Evolutionary conservation across 768 basidiomycete species (phyloP), one percentile per base, ranked within the genome.

Genomic region (Heimioporus sp.): DNA sequence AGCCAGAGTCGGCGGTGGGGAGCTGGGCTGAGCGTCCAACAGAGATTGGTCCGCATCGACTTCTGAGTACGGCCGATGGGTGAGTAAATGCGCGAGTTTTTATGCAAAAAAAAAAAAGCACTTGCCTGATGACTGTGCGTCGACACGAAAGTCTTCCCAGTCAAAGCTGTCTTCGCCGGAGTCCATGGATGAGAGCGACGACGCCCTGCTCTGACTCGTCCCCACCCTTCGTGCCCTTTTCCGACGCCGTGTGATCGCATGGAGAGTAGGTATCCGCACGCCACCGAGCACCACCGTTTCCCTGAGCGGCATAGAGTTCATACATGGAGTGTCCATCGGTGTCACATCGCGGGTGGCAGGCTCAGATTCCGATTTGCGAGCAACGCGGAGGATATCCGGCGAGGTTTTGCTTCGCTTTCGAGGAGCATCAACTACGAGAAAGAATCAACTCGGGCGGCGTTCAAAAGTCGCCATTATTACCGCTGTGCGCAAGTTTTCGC

Each of bases 281-380:
- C 65, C 64, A 30, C 72, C 69, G 20, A 73, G 64, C n/a, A 58
- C 53, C 45, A 53, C 55, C 42, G 46, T 56, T 46, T 54, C 65
- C 24, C 41, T 55, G 17, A 51, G 40, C 2, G 67, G 68, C 28
- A 58, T 49, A 19, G 72, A 72, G 31, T 35, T 46, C 24, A 42
- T 55, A 38, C 64, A 64, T 24, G 51, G 52, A 7, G 61, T 44
- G 8, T 46, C 31, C 12, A 61, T 43, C 15, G 58, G 58, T 2
- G 67, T 65, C 0, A 60, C 55, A n/a, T 51, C 51, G 19, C 63
- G 58, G 16, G 54, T 65, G 32, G 47, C 55, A 17, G 71, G 68
- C 40, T 71, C 71, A 4, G 71, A 72, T 37, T 53, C 61, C 4
- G 59, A 46, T n/a, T 49, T 56, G 46, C 53, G 65, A 31, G 49